phyloP scores from a whole-genome alignment of 805 yeast species.

The Wickerhamomyces tratensis region DNA sequence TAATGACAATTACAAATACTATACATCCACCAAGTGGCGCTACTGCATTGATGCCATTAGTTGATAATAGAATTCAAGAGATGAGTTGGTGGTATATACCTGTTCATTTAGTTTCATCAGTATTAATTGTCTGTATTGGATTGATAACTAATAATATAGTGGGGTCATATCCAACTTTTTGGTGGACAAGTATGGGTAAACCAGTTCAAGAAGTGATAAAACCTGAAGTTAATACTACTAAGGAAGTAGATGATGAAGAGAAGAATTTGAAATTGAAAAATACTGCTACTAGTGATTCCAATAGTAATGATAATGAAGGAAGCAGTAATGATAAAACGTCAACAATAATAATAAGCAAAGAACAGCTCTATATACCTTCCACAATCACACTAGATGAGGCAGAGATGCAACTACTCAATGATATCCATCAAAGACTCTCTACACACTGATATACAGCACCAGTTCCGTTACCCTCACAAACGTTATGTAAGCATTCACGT shows the following conservation, averaged over 20 bases:
- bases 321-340: no score
- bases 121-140: slow-evolving; percentile 40
- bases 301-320: no score
- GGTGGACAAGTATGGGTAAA: slow-evolving; percentile 37
- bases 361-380: no score
- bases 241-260: not conserved
- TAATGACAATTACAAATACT: slow-evolving; percentile 43
- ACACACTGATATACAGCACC: no score
- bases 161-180: slow-evolving; percentile 44
- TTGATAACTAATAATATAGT: slow-evolving; percentile 43
- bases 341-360: no score
- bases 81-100: slow-evolving; percentile 66
- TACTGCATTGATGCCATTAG: slow-evolving; percentile 47
- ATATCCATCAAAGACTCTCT: no score
- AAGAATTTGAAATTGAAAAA: no score
- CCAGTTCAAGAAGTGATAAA: slow-evolving; percentile 9
- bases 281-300: no score
- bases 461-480: no score
- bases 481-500: no score
- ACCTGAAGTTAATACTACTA: not conserved
- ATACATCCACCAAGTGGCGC: slow-evolving; percentile 74
- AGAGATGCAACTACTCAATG: no score
- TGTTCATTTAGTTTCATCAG: slow-evolving; percentile 37
- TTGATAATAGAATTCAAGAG: slow-evolving; percentile 32
- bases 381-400: no score